Evolutionary conservation across 164 flowering plant species (phyloP).

Genomic region (Saururus chinensis): DNA sequence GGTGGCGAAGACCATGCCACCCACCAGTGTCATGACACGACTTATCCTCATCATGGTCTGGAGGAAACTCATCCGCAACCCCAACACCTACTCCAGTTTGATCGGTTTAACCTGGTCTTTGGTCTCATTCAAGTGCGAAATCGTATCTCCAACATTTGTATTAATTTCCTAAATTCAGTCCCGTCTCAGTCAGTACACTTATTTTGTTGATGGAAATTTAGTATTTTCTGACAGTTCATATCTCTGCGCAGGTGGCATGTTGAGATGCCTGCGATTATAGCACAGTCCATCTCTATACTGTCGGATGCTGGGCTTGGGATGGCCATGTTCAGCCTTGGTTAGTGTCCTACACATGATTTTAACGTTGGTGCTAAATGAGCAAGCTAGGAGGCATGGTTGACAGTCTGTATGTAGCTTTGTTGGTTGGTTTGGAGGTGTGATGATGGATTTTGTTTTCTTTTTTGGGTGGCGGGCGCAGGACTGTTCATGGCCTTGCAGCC

Average conservation of each 20-base stretch:
- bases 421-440: background rate
- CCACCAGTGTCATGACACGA: conserved; percentile 88
- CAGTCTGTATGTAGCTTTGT: background rate
- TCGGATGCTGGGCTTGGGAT: conserved; percentile 99
- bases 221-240: background rate
- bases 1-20: conserved; percentile 49
- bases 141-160: too few relatives aligned
- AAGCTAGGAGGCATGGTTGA: too few relatives aligned
- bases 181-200: background rate
- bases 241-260: conserved; percentile 57
- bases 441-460: background rate
- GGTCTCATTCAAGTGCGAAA: conserved; percentile 69
- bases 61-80: conserved; percentile 88
- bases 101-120: conserved; percentile 89
- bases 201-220: background rate
- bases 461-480: conserved; percentile 32
- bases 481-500: conserved; percentile 99
- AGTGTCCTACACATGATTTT: background rate
- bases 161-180: too few relatives aligned
- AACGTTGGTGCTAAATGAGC: too few relatives aligned
- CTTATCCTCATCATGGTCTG: conserved; percentile 93
- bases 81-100: conserved; percentile 90
- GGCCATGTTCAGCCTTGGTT: conserved; percentile 99
- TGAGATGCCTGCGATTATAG: conserved; percentile 78
- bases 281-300: conserved; percentile 76